Evolutionary conservation across 192 early-diverging fungal genomes (phyloP), one percentile per base, ranked within the genome.

Genomic region (Umbelopsis sp.): DNA sequence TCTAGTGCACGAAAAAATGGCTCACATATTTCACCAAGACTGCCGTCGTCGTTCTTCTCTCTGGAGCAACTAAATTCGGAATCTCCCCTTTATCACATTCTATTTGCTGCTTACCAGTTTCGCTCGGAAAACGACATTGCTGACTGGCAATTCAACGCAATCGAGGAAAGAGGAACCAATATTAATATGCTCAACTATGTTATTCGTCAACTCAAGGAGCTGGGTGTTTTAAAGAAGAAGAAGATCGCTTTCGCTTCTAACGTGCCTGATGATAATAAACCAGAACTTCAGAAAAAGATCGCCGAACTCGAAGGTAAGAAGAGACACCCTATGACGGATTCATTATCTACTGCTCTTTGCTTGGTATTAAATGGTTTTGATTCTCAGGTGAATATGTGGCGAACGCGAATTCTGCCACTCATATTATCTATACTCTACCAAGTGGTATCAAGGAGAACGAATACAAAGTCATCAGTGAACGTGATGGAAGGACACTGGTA

Each of bases 71-170:
- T 76, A 2, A 31, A 24, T 17, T 31, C 41, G 25, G 16, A 51
- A 21, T 71, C 66, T 20, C 70, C 75, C 1, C 70, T 76, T 31
- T 76, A 76, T 44, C 52, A 41, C 44, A 76, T 76, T 29, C 66
- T 76, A 3, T 62, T 68, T 31, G 70, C 75, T 11, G 75, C 75
- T n/a, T 72, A 76, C 38, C 68, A 36, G 20, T 76, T 76, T 47
- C 75, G 67, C 43, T 76, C 56, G 25, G 70, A 72, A 22, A 71
- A 62, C 26, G 75, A 76, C 21, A 69, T 72, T 49, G 66, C 65
- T 25, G 70, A 72, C 26, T 76, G 75, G 75, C 75, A 71, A 62
- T 72, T 76, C 8, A 66, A 72, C n/a, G 70, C 75, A 32, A 65
- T 45, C 26, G 70, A 76, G 65, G 75, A 71, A 41, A 76, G 36